Evolutionary conservation across 805 yeast species (phyloP), one percentile per base, ranked within the genome.

Genomic region (Lachancea quebecensis): DNA sequence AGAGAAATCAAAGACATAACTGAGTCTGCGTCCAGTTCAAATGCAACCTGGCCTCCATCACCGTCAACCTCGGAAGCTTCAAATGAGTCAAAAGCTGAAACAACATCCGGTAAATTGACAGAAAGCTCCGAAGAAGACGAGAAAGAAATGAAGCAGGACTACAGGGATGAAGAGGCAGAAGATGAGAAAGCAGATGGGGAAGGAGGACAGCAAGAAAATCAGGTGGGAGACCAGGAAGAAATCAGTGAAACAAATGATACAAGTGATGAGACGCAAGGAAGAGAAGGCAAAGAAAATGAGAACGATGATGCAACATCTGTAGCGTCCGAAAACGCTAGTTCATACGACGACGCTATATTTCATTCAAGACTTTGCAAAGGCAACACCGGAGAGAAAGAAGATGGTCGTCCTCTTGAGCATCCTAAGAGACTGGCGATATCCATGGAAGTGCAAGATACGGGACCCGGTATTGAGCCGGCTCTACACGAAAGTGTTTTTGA

Each of bases 391-490:
- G 38, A 34, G 5, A 27, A 21, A 25, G 43, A 40, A 34, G 38
- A 52, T 3, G 64, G 62, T 10, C 46, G 50, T 4, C 50, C 56
- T n/a, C 33, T 68, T 1, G 50, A 50, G 2, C 44, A 50, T 0
- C 56, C 59, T 9, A 68, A 60, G 37, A 62, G 59, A 3, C 69
- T 70, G 72, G 73, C 67, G 0, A 61, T 70, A 38, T 37, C 55
- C 50, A 77, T 90, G 41, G 79, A 79, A 47, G 96, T 91, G 10
- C 74, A 73, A 32, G 99, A 91, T 61, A 87, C 95, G 0, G 98
- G 99, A 3, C 90, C 97, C 0, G 99, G 99, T 48, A 90, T 91
- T 43, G 95, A 87, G 35, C 80, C 82, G 11, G 79, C 82, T 1
- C 65, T 89, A 44, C 96, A 86, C 57, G 80, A 80, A 37, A 79